These are phyloP conservation scores for Boletellus emodensis DNA, from an alignment of 768 basidiomycete species.

Conservation along the genomic window DNA sequence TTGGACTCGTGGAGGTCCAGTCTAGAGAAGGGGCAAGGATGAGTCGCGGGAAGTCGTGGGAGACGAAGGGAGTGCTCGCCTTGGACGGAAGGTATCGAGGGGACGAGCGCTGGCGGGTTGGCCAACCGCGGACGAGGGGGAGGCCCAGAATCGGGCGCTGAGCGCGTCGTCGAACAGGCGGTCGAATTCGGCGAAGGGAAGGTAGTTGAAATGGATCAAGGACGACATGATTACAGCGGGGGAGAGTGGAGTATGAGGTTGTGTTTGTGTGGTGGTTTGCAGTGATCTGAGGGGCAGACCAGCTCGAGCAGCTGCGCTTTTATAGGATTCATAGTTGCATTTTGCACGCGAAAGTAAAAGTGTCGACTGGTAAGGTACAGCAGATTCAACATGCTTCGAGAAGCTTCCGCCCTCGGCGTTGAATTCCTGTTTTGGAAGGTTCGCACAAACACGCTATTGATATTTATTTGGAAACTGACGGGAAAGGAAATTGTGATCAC, in stretches of 20 bases:
- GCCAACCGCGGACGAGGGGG: neutral
- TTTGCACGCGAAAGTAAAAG: neutral
- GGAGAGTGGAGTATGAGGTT: too few relatives aligned
- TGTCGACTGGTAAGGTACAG: neutral
- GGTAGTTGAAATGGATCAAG: too few relatives aligned
- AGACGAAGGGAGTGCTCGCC: constrained; percentile 4
- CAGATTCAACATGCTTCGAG: neutral
- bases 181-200: neutral
- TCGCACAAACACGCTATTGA: neutral
- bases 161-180: constrained; percentile 14
- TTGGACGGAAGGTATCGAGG: constrained; percentile 17
- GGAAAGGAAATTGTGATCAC: too few relatives aligned
- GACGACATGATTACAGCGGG: too few relatives aligned
- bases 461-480: neutral
- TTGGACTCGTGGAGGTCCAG: constrained; percentile 47
- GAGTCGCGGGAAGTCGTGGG: neutral
- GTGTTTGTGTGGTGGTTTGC: too few relatives aligned
- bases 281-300: too few relatives aligned
- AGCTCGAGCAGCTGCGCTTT: too few relatives aligned
- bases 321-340: too few relatives aligned
- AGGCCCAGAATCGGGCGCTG: neutral
- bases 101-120: neutral
- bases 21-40: constrained; percentile 14
- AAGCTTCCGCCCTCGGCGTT: neutral
- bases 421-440: neutral